Percentiles rank a stretch among this genome's conserved stretches.
Conservation (phyloP, 108 stramenopile species). For the Heterococcus sp. region DNA sequence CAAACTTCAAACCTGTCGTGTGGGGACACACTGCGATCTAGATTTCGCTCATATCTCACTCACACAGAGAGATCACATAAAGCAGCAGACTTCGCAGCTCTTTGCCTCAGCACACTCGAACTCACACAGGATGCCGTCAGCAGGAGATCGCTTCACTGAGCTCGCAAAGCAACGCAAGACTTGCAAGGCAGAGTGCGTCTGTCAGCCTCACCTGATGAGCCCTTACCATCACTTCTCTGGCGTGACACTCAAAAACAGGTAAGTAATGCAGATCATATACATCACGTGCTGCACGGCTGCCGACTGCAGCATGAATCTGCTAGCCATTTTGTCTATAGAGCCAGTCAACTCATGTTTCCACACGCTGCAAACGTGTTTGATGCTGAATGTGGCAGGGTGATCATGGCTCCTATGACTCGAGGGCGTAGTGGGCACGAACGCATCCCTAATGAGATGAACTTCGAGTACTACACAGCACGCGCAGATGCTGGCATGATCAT, state of each 20-base stretch:
- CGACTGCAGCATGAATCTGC: background rate
- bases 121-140: too few species aligned
- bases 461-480: background rate
- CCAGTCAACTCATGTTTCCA: background rate
- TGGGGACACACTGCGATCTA: too few species aligned
- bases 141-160: too few species aligned
- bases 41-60: too few species aligned
- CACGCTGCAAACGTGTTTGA: background rate
- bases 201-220: background rate
- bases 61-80: too few species aligned
- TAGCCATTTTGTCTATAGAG: background rate
- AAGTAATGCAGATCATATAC: background rate
- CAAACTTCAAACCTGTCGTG: too few species aligned
- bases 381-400: conserved; percentile 24
- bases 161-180: too few species aligned
- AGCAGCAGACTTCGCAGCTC: too few species aligned
- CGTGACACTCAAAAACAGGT: background rate
- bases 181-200: too few species aligned
- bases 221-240: background rate
- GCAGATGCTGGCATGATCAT: background rate
- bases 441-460: conserved; percentile 58
- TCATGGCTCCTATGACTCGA: conserved; percentile 64
- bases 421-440: conserved; percentile 48
- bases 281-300: background rate
- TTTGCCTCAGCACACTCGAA: too few species aligned